Percentiles rank a stretch among this genome's conserved stretches.
phyloP scores from a whole-genome alignment of 1,139 yeast species.

The Candida neerlandica region DNA sequence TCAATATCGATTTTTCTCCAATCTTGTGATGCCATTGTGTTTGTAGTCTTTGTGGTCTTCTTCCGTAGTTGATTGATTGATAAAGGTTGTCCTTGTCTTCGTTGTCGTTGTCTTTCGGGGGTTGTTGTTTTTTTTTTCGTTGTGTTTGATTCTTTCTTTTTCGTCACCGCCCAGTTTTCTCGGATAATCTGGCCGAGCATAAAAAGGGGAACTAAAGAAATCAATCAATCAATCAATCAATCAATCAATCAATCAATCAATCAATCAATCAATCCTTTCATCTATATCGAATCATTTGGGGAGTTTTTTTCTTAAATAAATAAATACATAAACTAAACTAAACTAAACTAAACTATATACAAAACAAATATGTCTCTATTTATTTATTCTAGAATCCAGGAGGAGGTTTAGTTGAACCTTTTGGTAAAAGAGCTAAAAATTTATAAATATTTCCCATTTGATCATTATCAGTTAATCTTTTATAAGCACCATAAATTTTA shows the following conservation, averaged over 20 bases:
- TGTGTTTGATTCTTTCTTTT: conserved; percentile 1
- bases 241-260: too few species aligned
- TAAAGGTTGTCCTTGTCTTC: too few species aligned
- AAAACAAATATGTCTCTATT: not conserved
- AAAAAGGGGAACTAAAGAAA: too few species aligned
- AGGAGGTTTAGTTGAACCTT: conserved; percentile 36
- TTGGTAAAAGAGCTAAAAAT: conserved; percentile 65
- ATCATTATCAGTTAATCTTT: conserved; percentile 62
- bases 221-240: too few species aligned
- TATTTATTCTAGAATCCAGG: conserved; percentile 33
- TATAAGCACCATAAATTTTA: conserved; percentile 57
- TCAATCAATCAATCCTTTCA: too few species aligned
- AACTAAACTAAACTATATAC: not conserved
- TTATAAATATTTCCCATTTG: conserved; percentile 82
- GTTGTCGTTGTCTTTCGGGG: too few species aligned
- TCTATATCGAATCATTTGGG: too few species aligned
- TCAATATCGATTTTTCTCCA: conserved; percentile 91
- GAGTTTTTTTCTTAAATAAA: too few species aligned
- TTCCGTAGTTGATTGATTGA: too few species aligned
- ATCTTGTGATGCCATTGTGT: conserved; percentile 28
- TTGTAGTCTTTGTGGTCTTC: too few species aligned
- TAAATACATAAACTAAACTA: too few species aligned
- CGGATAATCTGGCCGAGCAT: too few species aligned
- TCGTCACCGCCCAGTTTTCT: conserved; percentile 3
- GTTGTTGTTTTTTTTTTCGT: not conserved